phyloP scores from a whole-genome alignment of 2,329 filamentous ascomycete genomes.

The Aspergillus sp. region DNA sequence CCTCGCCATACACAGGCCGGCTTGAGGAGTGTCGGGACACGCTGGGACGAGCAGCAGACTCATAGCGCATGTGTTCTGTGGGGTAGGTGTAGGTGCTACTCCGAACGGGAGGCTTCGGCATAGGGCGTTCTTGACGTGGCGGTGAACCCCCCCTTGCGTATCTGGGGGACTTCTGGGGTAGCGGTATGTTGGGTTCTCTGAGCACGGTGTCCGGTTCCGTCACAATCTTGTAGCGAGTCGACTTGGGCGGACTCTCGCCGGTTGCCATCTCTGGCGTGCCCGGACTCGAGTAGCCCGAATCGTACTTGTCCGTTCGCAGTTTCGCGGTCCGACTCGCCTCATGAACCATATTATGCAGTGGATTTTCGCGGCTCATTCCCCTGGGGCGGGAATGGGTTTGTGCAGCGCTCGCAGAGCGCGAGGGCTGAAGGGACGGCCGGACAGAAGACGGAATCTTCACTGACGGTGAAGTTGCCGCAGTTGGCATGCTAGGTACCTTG shows the following conservation, averaged over 20 bases:
- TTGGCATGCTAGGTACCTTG: constrained; percentile 40
- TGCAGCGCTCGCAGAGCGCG: constrained; percentile 35
- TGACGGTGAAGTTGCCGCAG: constrained; percentile 35
- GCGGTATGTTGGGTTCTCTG: constrained; percentile 29
- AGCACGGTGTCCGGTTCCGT: constrained; percentile 31
- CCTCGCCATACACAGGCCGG: constrained; percentile 25
- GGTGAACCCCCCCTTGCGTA: constrained; percentile 33
- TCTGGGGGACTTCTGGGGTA: constrained; percentile 26
- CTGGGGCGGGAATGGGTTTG: constrained; percentile 31
- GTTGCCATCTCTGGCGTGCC: constrained; percentile 44
- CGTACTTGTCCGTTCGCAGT: constrained; percentile 40
- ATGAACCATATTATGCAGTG: constrained; percentile 30
- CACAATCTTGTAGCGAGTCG: constrained; percentile 37
- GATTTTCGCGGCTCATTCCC: constrained; percentile 26
- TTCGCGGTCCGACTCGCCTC: constrained; percentile 38
- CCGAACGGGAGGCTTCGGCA: constrained; percentile 27
- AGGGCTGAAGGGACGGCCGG: constrained; percentile 34
- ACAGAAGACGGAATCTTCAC: constrained; percentile 31
- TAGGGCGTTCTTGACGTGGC: constrained; percentile 27
- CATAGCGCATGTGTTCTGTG: constrained; percentile 26
- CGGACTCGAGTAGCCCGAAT: constrained; percentile 51
- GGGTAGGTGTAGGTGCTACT: constrained; percentile 33
- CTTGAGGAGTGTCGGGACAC: constrained; percentile 13
- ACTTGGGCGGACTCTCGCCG: constrained; percentile 37
- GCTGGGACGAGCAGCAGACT: constrained; percentile 24